Conservation (phyloP, 441 rosid genomes). For the Erodium chrysanthum region DNA sequence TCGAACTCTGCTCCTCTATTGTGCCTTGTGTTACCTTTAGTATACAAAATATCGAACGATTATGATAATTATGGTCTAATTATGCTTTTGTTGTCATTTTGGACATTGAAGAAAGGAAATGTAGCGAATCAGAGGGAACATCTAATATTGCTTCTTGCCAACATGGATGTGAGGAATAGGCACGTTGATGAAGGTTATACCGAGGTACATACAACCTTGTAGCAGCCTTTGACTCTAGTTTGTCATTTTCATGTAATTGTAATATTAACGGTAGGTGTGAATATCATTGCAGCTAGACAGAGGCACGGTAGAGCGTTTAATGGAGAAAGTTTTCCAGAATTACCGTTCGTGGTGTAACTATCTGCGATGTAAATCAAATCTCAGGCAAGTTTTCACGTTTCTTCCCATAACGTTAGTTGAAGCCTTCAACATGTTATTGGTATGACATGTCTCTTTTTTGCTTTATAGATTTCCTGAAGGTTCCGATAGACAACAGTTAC, state of each 20-base stretch:
- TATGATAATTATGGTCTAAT: too few species aligned
- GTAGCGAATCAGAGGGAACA: conserved; percentile 23
- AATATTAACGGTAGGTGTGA: background rate
- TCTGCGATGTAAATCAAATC: background rate
- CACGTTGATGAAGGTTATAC: background rate
- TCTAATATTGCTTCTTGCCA: background rate
- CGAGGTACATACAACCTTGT: background rate
- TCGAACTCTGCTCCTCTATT: too few species aligned
- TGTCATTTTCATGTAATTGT: background rate
- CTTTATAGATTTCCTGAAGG: background rate
- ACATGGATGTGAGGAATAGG: background rate
- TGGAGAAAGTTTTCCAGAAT: background rate
- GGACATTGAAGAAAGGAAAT: conserved; percentile 67
- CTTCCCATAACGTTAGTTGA: background rate
- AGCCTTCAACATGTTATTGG: background rate
- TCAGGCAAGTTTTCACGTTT: background rate
- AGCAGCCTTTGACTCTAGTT: conserved; percentile 22
- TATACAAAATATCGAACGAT: too few species aligned
- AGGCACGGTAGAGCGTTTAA: background rate
- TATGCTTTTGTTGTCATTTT: background rate
- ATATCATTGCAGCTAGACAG: background rate
- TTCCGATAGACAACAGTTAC: background rate
- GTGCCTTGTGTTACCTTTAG: too few species aligned
- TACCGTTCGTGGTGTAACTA: background rate
- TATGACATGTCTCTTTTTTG: background rate